Conservation (phyloP, 2,329 filamentous ascomycete genomes). For the Triangularia verruculosa region DNA sequence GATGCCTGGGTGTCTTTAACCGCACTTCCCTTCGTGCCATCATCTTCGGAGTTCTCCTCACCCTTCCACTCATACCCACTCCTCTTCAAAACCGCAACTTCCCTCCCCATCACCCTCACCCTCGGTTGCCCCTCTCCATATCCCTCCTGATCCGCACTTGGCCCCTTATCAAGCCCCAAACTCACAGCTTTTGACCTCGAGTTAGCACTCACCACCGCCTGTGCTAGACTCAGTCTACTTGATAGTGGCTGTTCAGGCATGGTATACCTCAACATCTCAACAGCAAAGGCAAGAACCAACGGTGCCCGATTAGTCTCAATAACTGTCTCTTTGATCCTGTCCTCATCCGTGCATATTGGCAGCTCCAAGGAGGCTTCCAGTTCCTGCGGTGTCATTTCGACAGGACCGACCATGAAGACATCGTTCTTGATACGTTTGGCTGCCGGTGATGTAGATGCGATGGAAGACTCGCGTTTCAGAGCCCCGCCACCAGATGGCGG, state of each 20-base stretch:
- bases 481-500: background rate
- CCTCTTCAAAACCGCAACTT: conserved; percentile 72
- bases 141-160: conserved; percentile 65
- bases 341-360: conserved; percentile 56
- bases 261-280: conserved; percentile 70
- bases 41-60: conserved; percentile 34
- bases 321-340: conserved; percentile 53
- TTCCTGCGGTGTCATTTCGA: conserved; percentile 49
- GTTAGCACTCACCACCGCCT: conserved; percentile 80
- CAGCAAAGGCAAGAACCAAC: conserved; percentile 75
- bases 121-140: conserved; percentile 74
- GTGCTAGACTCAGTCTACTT: conserved; percentile 77
- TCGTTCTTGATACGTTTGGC: conserved; percentile 37
- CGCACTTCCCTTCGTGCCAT: conserved; percentile 9
- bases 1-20: conserved; percentile 20
- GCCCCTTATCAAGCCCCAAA: conserved; percentile 66
- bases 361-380: conserved; percentile 62
- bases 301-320: conserved; percentile 79
- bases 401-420: conserved; percentile 31
- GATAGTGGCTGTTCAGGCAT: conserved; percentile 84
- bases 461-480: background rate
- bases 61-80: conserved; percentile 66
- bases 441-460: conserved; percentile 17
- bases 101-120: conserved; percentile 68
- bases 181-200: conserved; percentile 73